Evolutionary conservation across 106 monocot genomes (phyloP), one percentile per base, ranked within the genome.

Genomic region (Posidonia australis): DNA sequence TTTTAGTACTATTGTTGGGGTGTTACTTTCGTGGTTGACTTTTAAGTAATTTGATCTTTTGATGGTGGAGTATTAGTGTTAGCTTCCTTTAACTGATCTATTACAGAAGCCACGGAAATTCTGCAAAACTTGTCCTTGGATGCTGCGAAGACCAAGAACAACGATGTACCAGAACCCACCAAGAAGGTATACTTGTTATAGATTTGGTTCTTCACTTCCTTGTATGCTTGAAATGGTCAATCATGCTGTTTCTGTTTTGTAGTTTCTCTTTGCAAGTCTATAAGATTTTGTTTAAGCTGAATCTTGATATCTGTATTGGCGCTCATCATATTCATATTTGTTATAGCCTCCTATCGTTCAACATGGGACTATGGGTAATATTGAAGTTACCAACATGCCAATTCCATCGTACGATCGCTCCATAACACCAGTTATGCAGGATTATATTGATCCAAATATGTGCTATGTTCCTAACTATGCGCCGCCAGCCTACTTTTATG

Each of bases 101-200:
- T 66, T 14, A 29, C 60, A 85, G 85, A 86, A 77, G 77, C 85
- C 44, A 69, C 67, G 17, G 90, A 86, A 67, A 69, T 86, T 17
- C 53, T 90, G 65, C 80, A 82, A 58, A 83, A 85, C 30, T 48
- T 90, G 41, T 65, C 90, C 1, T 56, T 90, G 71, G 90, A 86
- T 71, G 23, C 79, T 1, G 20, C 61, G 30, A 81, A 85, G 72
- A 74, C 53, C 58, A 86, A 85, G 74, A 54, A 62, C 17, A 61
- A 74, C 49, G 85, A 86, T 54, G 76, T 61, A 45, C 28, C 80
- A 18, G 80, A 85, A 13, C 74, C 70, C 30, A 60, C 79, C 2
- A 81, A 86, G 80, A 83, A 83, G 83, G 83, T 90, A 52, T 57
- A 7, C 2, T 18, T 51, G 1, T 43, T 22, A 4, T 58, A 22